Evolutionary conservation across 2,329 filamentous ascomycete species (phyloP), one percentile per base, ranked within the genome.

Genomic region (Fragosphaeria purpurea): DNA sequence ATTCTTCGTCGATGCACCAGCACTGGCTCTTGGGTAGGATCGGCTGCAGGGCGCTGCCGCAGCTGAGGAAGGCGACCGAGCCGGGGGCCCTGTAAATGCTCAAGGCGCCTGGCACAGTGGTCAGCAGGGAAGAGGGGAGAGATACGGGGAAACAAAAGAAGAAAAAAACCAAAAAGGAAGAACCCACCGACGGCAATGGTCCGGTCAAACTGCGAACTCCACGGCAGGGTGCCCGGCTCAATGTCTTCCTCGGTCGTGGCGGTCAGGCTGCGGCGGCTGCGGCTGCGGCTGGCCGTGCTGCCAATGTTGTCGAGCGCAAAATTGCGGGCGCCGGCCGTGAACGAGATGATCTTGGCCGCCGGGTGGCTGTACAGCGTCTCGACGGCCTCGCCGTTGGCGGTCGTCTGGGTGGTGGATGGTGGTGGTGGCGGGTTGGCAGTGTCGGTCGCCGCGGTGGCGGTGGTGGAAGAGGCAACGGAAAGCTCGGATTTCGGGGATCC

Each of bases 1-100:
- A 85, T 50, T 83, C 77, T 51, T 88, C 85, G 64, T 94, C 87
- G 35, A 96, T 85, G 64, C 86, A 94, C 90, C 90, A 96, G 63
- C 86, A 94, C 66, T 95, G 89, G 52, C 88, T 94, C 64, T 88
- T 88, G 31, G 87, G 88, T 48, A 96, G 70, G 55, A 96, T 93
- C 9, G 90, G 86, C 60, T 93, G 87, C 13, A 95, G 75, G 12
- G 90, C 83, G 50, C 80, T 82, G 53, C 87, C 87, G 56, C 88
- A 95, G 65, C 86, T 91, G 8, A 96, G 74, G 61, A 95, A 96
- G 10, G 88, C 86, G 12, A 93, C 87, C 8, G 88, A 88, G 22
- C 88, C 86, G 7, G 86, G 86, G 37, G 93, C 85, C 60, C 86
- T 83, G 64, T 96, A 95, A 56, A 96, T 88, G 56, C 84, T 79